Evolutionary conservation across 129 eudicot species (phyloP), one percentile per base, ranked within the genome.

Genomic region (Lonicera japonica): DNA sequence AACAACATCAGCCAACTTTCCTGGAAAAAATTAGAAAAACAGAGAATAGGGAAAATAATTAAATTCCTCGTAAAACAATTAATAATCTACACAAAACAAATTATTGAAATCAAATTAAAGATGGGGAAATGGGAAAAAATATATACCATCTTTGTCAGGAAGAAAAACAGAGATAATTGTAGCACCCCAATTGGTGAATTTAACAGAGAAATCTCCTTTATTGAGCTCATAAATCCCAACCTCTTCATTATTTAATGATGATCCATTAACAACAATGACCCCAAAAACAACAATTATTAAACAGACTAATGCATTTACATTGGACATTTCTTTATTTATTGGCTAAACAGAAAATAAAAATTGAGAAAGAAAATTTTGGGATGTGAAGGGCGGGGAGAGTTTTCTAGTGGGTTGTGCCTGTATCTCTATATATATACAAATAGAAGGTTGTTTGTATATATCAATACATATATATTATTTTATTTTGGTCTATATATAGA

Each of bases 171-270:
- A 84, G 61, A 84, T 65, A 52, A 88, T 72, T 40, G 89, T 72
- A 9, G 96, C 96, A 24, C 96, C 96, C 77, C 79, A 88, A 24
- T 76, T 77, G 14, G 89, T 81, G 47, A 82, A 76, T 61, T 82
- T 84, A 11, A 72, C 64, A 45, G 79, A 79, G 64, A 88, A 81
- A 64, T 88, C 63, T 29, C 81, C 86, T 50, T 71, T 84, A 72
- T 84, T 84, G 36, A 86, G 75, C 67, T 86, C 89, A 72, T 79
- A 86, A n/a, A 80, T 60, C 60, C 77, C 73, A 15, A 73, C 25
- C 29, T 64, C 73, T 21, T 18, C 34, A 12, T 53, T 71, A 58
- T 64, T 34, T 67, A 52, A 61, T 41, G 74, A 61, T 40, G 75
- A 36, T 11, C 73, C 79, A 63, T 20, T 51, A 8, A 64, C 72